Base-by-base conservation (phyloP, 2,329 filamentous ascomycete species). In the Fusarium domesticum region DNA sequence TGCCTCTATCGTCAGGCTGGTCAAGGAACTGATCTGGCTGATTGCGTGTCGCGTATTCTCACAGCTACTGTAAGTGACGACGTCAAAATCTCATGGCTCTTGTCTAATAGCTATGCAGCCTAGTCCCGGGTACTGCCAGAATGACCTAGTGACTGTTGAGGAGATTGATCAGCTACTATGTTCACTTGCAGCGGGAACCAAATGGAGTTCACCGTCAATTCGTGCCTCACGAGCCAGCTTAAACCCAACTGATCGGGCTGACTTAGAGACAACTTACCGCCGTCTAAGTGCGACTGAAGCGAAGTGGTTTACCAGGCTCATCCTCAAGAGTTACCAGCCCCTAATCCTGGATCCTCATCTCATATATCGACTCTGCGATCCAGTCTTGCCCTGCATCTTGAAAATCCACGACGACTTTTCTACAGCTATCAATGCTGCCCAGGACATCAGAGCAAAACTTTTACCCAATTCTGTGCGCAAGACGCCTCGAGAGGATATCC, bases 281-380 rank as follows among this genome's bases (percentile, higher is more conserved):
- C 76, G 79, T 6, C 61, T 89, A 8, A 72, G 73, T 35, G 79
- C 87, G 3, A 72, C 73, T 34, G 87, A 95, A 60, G 85, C 84
- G 4, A 96, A 96, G 67, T 96, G 91, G 91, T 74, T 96, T 10
- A 87, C 87, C 0, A 78, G 91, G 4, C 71, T 96, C 20, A 73
- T 96, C 6, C 70, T 95, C 19, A 93, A 95, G 60, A 78, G 84
- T 50, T 87, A 84, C 47, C 73, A 77, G n/a, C 85, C 86, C 0
- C 72, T 91, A 0, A 63, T 76, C 2, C 60, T 95, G 2, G 80
- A 89, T 17, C 67, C 71, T 6, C 53, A 64, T 2, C 63, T 77
- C 15, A 66, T 88, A 0, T 73, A 87, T 36, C 68, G 70, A 11
- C 73, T 72, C 15, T 85, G 85, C 40, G 84, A 95, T 62, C 81